Evolutionary conservation across 192 early-diverging fungal species (phyloP).

Genomic region (Umbelopsis sp.): DNA sequence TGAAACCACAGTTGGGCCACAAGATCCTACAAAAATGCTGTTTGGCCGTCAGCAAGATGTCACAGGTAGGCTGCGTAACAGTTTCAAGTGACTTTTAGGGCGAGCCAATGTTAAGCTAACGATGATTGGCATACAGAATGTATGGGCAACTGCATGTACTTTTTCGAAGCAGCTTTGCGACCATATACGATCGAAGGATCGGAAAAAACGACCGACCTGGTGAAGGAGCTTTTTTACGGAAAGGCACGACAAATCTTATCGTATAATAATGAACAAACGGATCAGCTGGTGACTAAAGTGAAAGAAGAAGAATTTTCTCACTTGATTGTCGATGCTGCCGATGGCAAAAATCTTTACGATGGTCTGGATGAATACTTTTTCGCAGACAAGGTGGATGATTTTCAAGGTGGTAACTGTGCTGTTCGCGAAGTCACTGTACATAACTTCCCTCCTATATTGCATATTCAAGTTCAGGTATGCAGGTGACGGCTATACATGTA

Average conservation of each 20-base stretch:
- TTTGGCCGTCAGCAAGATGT: constrained; percentile 75
- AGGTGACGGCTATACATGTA: neutral
- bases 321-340: constrained; percentile 50
- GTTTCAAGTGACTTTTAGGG: neutral
- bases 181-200: constrained; percentile 28
- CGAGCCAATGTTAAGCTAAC: neutral
- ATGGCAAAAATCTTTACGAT: constrained; percentile 54
- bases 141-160: constrained; percentile 67
- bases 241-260: constrained; percentile 46
- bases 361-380: constrained; percentile 63
- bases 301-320: constrained; percentile 54
- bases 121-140: constrained; percentile 54
- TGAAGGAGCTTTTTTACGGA: constrained; percentile 54
- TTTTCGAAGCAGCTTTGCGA: constrained; percentile 64
- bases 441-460: constrained; percentile 67
- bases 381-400: constrained; percentile 39
- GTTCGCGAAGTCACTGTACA: constrained; percentile 50
- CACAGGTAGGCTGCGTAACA: constrained; percentile 42
- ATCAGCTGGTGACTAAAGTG: constrained; percentile 32
- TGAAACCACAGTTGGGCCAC: neutral
- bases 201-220: constrained; percentile 30
- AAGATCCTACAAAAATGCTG: constrained; percentile 37
- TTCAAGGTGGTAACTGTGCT: constrained; percentile 35
- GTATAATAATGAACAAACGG: constrained; percentile 41
- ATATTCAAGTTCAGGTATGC: constrained; percentile 64